A percentile compares a stretch with the other conserved stretches of the same genome.
Evolutionary conservation across 2,329 filamentous ascomycete species (phyloP).

Genomic region (Calonectria ilicicola): DNA sequence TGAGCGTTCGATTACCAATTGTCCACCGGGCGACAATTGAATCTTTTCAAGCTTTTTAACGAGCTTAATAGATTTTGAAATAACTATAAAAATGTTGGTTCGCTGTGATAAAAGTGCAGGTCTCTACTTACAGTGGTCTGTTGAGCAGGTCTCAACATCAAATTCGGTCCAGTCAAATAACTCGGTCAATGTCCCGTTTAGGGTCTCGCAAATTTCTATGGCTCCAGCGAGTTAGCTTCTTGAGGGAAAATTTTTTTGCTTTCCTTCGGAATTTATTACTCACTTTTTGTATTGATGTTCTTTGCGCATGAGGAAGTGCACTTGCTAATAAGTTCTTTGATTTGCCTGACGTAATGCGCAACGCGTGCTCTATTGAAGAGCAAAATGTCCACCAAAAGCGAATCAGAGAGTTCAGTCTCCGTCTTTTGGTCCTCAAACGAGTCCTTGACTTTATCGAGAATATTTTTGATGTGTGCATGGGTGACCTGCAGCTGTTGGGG

Average conservation of each 20-base stretch:
- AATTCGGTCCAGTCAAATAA: neutral
- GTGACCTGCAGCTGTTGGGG: constrained; percentile 13
- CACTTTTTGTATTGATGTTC: neutral
- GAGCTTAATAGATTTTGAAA: neutral
- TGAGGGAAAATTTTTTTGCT: neutral
- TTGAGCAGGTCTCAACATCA: neutral
- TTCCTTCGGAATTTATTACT: neutral
- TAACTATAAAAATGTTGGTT: neutral
- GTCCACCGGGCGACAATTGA: neutral
- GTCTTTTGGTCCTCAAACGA: neutral
- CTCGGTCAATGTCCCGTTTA: no score
- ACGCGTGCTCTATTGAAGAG: constrained; percentile 24
- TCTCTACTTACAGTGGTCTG: neutral
- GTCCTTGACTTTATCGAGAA: neutral
- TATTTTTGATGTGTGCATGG: neutral
- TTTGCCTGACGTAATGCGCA: constrained; percentile 9
- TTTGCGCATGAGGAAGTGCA: neutral
- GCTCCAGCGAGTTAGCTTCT: neutral
- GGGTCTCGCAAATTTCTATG: neutral
- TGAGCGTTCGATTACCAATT: constrained; percentile 13
- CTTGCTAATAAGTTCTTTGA: neutral
- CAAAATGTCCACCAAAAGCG: constrained; percentile 16
- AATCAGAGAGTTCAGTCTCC: neutral
- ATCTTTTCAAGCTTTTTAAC: constrained; percentile 4
- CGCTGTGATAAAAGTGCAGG: neutral